Base-by-base conservation (phyloP, 129 eudicot genomes). In the Tanacetum coccineum region DNA sequence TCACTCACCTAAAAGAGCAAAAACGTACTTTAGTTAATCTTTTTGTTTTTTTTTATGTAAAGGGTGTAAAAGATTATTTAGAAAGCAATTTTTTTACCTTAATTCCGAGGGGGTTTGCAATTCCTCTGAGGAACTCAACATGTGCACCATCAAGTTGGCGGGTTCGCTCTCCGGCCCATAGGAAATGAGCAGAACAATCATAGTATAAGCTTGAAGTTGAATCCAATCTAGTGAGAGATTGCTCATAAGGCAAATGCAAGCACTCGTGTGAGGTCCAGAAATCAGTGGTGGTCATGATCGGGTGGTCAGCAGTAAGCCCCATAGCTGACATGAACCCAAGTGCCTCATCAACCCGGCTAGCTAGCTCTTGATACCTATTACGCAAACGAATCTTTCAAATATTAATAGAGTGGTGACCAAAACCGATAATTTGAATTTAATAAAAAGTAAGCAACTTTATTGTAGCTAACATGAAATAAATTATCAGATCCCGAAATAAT, bases 231-330 rank as follows among this genome's bases (percentile, higher is more conserved):
- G 95, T 87, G 36, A 91, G 88, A 67, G 97, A 74, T 60, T 91
- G 97, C 67, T 91, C 97, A 66, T 91, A 91, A 59, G 98, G 98
- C 85, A 87, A 76, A 66, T 81, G 85, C 77, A 91, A 71, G 75
- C 98, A 91, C 70, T 91, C 98, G 18, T 91, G 98, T 13, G 98
- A 91, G 2, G 96, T 91, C 96, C 96, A 91, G 56, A 91, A 91
- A 13, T 91, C 98, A 3, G 98, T 91, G 36, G 98, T 79, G 22
- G 82, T 74, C 98, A 91, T 87, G 66, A 87, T 74, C 21, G 98
- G 96, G 74, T 87, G 98, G 73, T 87, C 98, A 21, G 71, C 70
- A 7, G 96, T 91, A 17, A 91, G 96, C 42, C 98, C 98, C 2
- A 90, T 89, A 70, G 96, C 98, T 36, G 92, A 78, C 98, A 91